phyloP scores from a whole-genome alignment of 495 filamentous ascomycete species.

The Penicillium samsonianum region DNA sequence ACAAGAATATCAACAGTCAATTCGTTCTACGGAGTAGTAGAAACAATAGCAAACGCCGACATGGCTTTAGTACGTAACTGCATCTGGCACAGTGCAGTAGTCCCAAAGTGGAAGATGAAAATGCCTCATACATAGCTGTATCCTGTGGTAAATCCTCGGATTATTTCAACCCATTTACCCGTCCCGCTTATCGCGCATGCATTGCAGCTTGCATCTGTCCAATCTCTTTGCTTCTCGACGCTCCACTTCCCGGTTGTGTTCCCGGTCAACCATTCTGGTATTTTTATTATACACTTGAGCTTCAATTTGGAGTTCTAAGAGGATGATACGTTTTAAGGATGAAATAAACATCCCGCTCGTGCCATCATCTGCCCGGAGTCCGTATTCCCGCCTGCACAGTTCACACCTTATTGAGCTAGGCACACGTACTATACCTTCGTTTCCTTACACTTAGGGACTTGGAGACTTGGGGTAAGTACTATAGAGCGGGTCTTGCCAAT shows the following conservation, averaged over 20 bases:
- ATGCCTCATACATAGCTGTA: slow-evolving; percentile 11
- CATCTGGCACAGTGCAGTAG: slow-evolving; percentile 14
- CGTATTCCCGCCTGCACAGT: slow-evolving; percentile 29
- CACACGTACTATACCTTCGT: not conserved
- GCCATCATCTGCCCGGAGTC: slow-evolving; percentile 11
- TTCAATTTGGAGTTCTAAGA: not conserved
- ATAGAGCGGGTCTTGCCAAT: slow-evolving; percentile 8
- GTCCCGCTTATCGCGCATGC: slow-evolving; percentile 11
- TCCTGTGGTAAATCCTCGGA: not conserved
- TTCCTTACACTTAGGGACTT: slow-evolving; percentile 3
- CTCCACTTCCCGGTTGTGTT: slow-evolving; percentile 34
- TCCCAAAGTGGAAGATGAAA: slow-evolving; percentile 1
- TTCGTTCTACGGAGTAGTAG: not conserved
- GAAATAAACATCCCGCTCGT: slow-evolving; percentile 14
- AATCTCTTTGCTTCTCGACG: slow-evolving; percentile 3
- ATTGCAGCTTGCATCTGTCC: slow-evolving; percentile 10
- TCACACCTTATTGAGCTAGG: slow-evolving; percentile 32
- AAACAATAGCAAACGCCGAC: not conserved
- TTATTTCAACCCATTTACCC: not conserved
- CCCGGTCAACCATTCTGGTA: slow-evolving; percentile 24
- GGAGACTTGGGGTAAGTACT: slow-evolving; percentile 6
- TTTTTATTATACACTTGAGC: not conserved
- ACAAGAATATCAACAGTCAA: not conserved
- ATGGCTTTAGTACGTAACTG: slow-evolving; percentile 1
- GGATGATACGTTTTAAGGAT: not conserved